Percentiles rank a stretch among this genome's conserved stretches.
Evolutionary conservation across 768 basidiomycete species (phyloP).

Genomic region (Cystofilobasidium ferigula): DNA sequence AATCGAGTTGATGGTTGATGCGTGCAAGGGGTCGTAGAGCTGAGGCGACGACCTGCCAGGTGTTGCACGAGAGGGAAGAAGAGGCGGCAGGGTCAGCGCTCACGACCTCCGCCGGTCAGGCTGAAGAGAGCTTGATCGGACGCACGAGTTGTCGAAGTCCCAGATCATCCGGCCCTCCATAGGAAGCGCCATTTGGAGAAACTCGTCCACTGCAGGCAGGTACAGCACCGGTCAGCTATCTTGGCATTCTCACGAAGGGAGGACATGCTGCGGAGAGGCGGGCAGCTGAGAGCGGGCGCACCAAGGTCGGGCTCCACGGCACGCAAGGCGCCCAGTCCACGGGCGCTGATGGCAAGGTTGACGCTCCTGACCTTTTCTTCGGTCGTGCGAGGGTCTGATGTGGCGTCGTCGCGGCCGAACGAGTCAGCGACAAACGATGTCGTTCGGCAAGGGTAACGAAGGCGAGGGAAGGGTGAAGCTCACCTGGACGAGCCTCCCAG

Average conservation of each 20-base stretch:
- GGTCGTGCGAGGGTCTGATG: conserved; percentile 16
- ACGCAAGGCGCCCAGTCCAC: conserved; percentile 78
- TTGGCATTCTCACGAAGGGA: background rate
- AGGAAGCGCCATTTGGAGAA: conserved; percentile 17
- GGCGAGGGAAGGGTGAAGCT: conserved; percentile 34
- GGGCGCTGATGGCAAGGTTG: conserved; percentile 22
- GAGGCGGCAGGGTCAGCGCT: conserved; percentile 27
- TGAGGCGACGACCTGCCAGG: conserved; percentile 46
- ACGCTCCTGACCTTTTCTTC: conserved; percentile 18
- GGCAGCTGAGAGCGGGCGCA: conserved; percentile 14
- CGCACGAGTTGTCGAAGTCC: conserved; percentile 23
- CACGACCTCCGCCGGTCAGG: background rate
- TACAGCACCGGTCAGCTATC: background rate
- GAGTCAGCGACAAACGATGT: too few species aligned
- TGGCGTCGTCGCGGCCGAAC: conserved; percentile 39
- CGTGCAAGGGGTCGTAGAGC: conserved; percentile 36
- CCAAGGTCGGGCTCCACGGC: conserved; percentile 52
- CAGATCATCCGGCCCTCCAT: conserved; percentile 25
- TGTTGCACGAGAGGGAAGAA: too few species aligned
- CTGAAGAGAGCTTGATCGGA: background rate
- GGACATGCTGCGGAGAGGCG: background rate
- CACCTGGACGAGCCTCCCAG: conserved; percentile 22
- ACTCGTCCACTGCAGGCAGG: conserved; percentile 10
- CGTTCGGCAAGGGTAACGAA: background rate
- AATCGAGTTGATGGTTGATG: conserved; percentile 23